Conservation (phyloP, 139 green algal genomes). For the Asterochloris erici region DNA sequence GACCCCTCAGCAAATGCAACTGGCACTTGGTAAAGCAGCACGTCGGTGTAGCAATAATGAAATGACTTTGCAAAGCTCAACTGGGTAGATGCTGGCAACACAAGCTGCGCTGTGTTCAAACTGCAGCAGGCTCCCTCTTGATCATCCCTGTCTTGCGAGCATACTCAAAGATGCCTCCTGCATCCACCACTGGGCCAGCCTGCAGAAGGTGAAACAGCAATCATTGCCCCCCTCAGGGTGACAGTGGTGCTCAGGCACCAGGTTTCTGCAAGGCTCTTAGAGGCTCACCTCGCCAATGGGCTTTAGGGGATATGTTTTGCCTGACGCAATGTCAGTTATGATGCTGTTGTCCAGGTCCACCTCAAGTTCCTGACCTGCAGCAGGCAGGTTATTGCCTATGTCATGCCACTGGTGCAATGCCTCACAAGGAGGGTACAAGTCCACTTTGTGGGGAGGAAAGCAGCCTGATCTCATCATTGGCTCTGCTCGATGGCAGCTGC, state of each 20-base stretch:
- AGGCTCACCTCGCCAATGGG: slow-evolving; percentile 74
- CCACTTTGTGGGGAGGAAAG: too few relatives aligned
- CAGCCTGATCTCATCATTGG: too few relatives aligned
- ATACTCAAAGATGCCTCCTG: slow-evolving; percentile 92
- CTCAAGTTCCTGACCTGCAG: slow-evolving; percentile 71
- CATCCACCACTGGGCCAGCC: slow-evolving; percentile 91
- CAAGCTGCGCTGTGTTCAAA: background rate
- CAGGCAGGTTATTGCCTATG: background rate
- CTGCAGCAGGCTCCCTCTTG: slow-evolving; percentile 39
- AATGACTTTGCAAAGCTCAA: too few relatives aligned
- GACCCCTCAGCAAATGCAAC: slow-evolving; percentile 12
- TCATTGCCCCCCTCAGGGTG: background rate
- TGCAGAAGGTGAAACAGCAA: slow-evolving; percentile 33
- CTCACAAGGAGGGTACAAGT: background rate
- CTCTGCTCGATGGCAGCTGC: too few relatives aligned
- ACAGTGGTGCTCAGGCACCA: background rate
- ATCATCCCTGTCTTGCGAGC: slow-evolving; percentile 88
- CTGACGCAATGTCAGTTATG: slow-evolving; percentile 72
- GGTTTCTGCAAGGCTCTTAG: background rate
- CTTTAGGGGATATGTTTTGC: slow-evolving; percentile 78
- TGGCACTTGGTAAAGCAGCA: slow-evolving; percentile 1
- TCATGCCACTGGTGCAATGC: slow-evolving; percentile 12
- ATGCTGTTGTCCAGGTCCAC: slow-evolving; percentile 88
- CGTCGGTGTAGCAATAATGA: background rate
- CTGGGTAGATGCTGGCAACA: too few relatives aligned